Base-by-base conservation (phyloP, 192 early-diverging fungal genomes). In the Linnemannia hyalina region DNA sequence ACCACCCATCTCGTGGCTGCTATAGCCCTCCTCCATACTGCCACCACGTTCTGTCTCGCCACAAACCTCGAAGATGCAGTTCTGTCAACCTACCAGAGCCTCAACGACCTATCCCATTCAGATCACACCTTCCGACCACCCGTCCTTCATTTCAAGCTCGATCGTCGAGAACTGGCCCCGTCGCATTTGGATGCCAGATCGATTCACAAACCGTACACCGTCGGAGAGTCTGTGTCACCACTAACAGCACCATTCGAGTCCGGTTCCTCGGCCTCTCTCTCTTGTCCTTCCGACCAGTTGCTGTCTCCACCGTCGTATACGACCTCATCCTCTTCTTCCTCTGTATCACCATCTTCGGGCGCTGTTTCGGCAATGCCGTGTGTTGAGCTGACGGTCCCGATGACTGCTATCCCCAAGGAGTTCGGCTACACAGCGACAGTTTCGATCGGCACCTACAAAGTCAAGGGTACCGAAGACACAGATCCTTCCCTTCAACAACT, bases 381-480 rank as follows among this genome's bases (percentile, higher is more conserved):
- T 22, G n/a, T 29, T 22, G 42, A 18, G 23, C 42, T 73, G 11
- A 15, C 60, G 10, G 55, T 80, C 4, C n/a, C 84, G 13, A 42
- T 86, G 63, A 77, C 84, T 2, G 20, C 38, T 26, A 81, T 86
- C 63, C 79, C 78, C 38, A 80, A 70, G 72, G 73, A 77, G 2
- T 75, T 70, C n/a, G 79, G 84, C 11, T 86, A 86, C 71, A 86
- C 84, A 1, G 84, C 79, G 4, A 10, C 57, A 0, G 69, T 86
- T 54, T 77, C 79, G 1, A 74, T 86, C 36, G 84, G 84, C 26
- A 86, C 79, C 6, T 80, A 71, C 47, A 23, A 41, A 29, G 20
- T 3, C 26, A 32, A 41, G 40, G 20, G 13, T 40, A 32, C 35
- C 11, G 20, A 41, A 8, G 42, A 35, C 44, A 22, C n/a, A 6